Percentiles rank a stretch among this genome's conserved stretches.
Conservation (phyloP, 2,329 filamentous ascomycete genomes). For the Alternaria hordeiaustralica region DNA sequence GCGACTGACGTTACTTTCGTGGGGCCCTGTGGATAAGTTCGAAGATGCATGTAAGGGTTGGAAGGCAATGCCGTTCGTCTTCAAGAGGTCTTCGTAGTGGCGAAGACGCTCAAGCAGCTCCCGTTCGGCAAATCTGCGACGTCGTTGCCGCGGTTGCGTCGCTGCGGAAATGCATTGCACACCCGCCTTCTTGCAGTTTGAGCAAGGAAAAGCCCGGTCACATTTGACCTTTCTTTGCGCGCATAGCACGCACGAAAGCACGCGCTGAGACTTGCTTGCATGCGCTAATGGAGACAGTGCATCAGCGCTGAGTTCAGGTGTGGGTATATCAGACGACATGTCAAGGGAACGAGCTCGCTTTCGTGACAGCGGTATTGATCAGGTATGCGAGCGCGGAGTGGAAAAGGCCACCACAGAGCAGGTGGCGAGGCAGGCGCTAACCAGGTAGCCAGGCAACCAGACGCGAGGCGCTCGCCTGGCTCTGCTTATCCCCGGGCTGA, state of each 20-base stretch:
- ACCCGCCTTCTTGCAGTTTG: conserved; percentile 38
- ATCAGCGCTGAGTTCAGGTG: conserved; percentile 8
- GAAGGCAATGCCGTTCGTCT: conserved; percentile 71
- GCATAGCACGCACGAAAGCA: conserved; percentile 70
- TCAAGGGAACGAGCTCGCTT: neutral
- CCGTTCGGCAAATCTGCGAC: conserved; percentile 70
- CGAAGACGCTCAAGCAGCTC: conserved; percentile 73
- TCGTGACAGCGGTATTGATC: neutral
- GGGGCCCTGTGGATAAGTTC: conserved; percentile 16
- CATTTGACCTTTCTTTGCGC: conserved; percentile 60
- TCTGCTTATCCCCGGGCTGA: conserved; percentile 3
- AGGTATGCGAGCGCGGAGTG: neutral
- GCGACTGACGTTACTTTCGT: neutral
- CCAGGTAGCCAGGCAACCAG: conserved; percentile 4
- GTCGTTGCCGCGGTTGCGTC: conserved; percentile 62
- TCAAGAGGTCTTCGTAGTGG: conserved; percentile 71
- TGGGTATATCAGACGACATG: conserved; percentile 15
- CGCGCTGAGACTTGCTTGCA: conserved; percentile 43
- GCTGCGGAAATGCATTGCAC: conserved; percentile 49
- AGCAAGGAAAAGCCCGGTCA: conserved; percentile 47
- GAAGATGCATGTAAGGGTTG: conserved; percentile 61
- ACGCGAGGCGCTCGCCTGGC: neutral
- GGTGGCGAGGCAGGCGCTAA: neutral
- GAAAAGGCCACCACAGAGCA: neutral
- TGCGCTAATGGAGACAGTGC: conserved; percentile 1